These are phyloP conservation scores for Paracamarosporium sp. DNA, from an alignment of 2,329 filamentous ascomycete genomes.

Conservation along the genomic window DNA sequence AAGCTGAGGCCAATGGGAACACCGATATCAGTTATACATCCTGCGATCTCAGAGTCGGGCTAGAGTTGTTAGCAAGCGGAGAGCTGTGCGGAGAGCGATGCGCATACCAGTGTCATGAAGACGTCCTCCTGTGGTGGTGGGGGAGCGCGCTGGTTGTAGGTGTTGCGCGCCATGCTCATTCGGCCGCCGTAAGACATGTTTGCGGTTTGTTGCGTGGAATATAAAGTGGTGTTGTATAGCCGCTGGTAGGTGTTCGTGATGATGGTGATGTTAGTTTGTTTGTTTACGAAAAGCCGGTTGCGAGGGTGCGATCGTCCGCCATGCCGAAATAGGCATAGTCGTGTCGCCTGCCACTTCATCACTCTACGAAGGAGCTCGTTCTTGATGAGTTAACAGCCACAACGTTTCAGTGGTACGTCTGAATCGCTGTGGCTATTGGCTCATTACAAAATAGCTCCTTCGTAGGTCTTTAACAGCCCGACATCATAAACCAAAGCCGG, in stretches of 20 bases:
- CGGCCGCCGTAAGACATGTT: slow-evolving; percentile 58
- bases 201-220: slow-evolving; percentile 9
- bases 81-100: neutral
- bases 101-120: slow-evolving; percentile 58
- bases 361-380: no score
- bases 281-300: slow-evolving; percentile 18
- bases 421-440: no score
- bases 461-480: no score
- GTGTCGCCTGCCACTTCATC: neutral
- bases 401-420: no score
- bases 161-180: slow-evolving; percentile 57
- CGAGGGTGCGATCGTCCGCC: slow-evolving; percentile 1
- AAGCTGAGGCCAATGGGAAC: slow-evolving; percentile 93
- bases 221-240: no score
- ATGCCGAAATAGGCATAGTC: neutral
- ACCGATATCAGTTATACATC: slow-evolving; percentile 96
- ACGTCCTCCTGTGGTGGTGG: slow-evolving; percentile 55
- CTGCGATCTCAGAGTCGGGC: slow-evolving; percentile 82
- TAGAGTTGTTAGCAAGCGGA: slow-evolving; percentile 39
- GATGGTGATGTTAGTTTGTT: slow-evolving; percentile 12
- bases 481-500: no score
- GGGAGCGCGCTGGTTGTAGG: slow-evolving; percentile 48
- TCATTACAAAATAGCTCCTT: no score
- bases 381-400: no score
- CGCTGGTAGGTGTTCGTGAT: slow-evolving; percentile 18